Percentiles rank a stretch among this genome's conserved stretches.
Conservation (phyloP, 2,329 filamentous ascomycete species). For the Colletotrichum magnum region DNA sequence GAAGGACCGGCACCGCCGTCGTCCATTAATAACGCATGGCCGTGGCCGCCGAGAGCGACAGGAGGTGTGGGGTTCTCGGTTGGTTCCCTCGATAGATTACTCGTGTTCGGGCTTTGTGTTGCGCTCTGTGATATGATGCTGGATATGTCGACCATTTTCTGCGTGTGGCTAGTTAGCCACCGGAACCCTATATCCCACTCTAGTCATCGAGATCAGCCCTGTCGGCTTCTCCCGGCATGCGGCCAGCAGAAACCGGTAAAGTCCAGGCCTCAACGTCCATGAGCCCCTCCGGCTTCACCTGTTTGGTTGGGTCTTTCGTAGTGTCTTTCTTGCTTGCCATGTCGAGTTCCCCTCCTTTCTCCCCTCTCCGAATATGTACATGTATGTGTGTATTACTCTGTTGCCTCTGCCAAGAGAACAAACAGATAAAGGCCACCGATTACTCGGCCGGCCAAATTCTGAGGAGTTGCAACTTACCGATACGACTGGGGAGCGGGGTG, state of each 20-base stretch:
- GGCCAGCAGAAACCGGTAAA: too few species aligned
- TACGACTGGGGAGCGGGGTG: conserved; percentile 39
- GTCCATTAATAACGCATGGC: background rate
- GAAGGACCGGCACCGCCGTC: conserved; percentile 17
- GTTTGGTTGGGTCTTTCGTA: too few species aligned
- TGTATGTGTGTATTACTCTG: too few species aligned
- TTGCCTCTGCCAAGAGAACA: too few species aligned
- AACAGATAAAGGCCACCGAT: too few species aligned
- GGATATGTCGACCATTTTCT: conserved; percentile 42
- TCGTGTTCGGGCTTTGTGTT: conserved; percentile 27
- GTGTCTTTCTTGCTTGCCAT: too few species aligned
- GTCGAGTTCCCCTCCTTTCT: too few species aligned
- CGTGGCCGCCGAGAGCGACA: background rate
- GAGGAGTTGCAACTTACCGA: conserved; percentile 35
- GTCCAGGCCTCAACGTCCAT: too few species aligned
- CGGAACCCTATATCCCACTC: background rate
- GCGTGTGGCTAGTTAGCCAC: conserved; percentile 29
- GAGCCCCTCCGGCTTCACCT: too few species aligned
- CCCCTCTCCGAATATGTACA: too few species aligned
- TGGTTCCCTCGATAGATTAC: conserved; percentile 19
- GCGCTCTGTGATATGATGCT: conserved; percentile 39
- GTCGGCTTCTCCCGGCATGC: too few species aligned
- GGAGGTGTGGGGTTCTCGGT: conserved; percentile 6
- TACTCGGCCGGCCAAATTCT: background rate
- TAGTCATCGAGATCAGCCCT: too few species aligned